Conservation (phyloP, 345 rosid genomes). For the Raphanus sativus region DNA sequence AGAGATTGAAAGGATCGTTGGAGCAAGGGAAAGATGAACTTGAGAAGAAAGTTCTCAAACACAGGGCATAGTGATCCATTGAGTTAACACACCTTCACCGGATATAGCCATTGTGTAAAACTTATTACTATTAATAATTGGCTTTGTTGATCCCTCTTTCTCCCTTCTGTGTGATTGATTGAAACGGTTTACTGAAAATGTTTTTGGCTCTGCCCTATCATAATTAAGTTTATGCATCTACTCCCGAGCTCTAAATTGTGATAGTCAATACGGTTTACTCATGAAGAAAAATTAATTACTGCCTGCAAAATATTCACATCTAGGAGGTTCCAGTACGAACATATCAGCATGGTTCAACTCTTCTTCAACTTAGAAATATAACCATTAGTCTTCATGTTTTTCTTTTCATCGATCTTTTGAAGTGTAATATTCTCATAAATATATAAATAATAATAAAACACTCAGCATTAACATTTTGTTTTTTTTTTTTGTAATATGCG, state of each 20-base stretch:
- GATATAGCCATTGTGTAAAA: slow-evolving; percentile 5
- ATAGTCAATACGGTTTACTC: neutral
- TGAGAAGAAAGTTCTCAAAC: slow-evolving; percentile 51
- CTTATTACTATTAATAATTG: neutral
- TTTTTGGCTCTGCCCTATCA: neutral
- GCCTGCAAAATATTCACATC: too few species aligned
- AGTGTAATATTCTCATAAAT: too few species aligned
- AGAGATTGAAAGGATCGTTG: slow-evolving; percentile 70
- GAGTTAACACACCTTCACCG: neutral
- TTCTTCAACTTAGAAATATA: too few species aligned
- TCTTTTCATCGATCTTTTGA: too few species aligned
- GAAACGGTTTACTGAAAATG: neutral
- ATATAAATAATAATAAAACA: neutral
- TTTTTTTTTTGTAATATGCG: too few species aligned
- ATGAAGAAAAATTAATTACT: neutral
- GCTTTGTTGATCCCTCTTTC: slow-evolving; percentile 1
- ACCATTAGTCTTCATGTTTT: too few species aligned
- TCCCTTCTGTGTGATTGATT: slow-evolving; percentile 2
- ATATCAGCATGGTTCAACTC: too few species aligned
- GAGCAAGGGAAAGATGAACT: slow-evolving; percentile 62
- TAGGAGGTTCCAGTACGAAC: too few species aligned
- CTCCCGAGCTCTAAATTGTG: neutral
- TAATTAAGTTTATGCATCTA: neutral
- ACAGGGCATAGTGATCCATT: slow-evolving; percentile 21
- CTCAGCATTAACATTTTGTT: too few species aligned